A percentile compares a stretch with the other conserved stretches of the same genome.
These are phyloP conservation scores for Sugiyamaella boreocaroliniensis DNA, from an alignment of 805 yeast genomes.

Conservation along the genomic window DNA sequence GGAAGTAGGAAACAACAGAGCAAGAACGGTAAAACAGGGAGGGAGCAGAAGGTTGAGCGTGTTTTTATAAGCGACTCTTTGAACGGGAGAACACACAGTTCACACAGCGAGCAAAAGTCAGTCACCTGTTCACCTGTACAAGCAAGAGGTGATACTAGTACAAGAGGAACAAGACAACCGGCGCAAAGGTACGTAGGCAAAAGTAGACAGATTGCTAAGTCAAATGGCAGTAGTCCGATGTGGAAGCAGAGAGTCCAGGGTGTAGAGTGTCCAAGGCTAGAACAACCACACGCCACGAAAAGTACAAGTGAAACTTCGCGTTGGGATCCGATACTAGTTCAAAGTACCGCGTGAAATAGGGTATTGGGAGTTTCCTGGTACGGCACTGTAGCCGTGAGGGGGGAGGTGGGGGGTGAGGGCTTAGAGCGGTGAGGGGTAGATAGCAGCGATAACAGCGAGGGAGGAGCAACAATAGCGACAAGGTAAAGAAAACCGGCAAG, in stretches of 20 bases:
- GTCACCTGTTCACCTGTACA: too few species aligned
- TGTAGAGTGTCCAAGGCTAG: too few species aligned
- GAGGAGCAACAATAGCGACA: neutral
- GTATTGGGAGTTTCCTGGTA: neutral
- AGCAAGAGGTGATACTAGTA: too few species aligned
- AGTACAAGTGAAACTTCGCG: neutral
- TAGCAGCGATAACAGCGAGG: too few species aligned
- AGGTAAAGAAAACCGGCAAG: neutral
- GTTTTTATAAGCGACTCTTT: too few species aligned
- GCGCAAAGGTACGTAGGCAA: too few species aligned
- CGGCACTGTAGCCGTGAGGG: neutral
- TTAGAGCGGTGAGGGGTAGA: neutral
- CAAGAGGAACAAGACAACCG: too few species aligned
- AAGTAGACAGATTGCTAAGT: too few species aligned
- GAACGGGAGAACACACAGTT: too few species aligned
- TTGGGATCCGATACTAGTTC: neutral
- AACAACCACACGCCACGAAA: neutral
- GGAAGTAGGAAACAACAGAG: neutral
- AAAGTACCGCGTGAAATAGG: neutral
- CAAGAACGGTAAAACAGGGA: too few species aligned
- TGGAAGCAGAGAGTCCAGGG: neutral
- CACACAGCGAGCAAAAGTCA: too few species aligned
- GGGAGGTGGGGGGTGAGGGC: neutral
- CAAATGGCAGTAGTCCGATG: neutral
- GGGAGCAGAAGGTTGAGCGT: too few species aligned